Evolutionary conservation across 2,329 filamentous ascomycete species (phyloP).

Genomic region (Nemania sp.): DNA sequence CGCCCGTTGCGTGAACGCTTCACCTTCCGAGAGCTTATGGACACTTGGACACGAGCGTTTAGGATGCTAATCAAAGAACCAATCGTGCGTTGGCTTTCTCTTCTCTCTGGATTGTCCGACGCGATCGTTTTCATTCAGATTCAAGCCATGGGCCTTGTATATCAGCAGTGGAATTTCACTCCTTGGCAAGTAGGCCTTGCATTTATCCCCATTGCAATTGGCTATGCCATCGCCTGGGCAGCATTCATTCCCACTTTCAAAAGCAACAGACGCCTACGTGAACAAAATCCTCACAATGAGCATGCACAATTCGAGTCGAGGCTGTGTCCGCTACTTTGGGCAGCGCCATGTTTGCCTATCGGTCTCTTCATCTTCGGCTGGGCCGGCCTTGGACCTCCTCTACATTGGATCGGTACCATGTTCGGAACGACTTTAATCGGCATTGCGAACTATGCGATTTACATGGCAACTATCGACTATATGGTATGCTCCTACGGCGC

Average conservation of each 20-base stretch:
- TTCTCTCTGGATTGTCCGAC: conserved; percentile 66
- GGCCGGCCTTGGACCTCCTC: conserved; percentile 54
- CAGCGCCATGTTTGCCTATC: conserved; percentile 60
- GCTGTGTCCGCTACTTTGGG: conserved; percentile 61
- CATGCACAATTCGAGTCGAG: conserved; percentile 65
- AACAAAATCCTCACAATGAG: conserved; percentile 51
- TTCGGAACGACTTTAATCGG: conserved; percentile 63
- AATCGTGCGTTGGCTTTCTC: conserved; percentile 63
- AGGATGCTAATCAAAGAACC: conserved; percentile 67
- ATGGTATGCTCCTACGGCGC: conserved; percentile 69
- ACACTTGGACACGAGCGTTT: conserved; percentile 64
- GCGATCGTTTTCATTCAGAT: conserved; percentile 70
- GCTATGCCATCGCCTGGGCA: conserved; percentile 63
- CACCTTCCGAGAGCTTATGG: conserved; percentile 46
- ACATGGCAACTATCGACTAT: conserved; percentile 70
- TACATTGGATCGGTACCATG: conserved; percentile 67
- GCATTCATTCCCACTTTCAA: conserved; percentile 57
- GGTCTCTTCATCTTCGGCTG: conserved; percentile 68
- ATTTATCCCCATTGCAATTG: conserved; percentile 53
- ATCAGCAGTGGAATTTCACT: conserved; percentile 62
- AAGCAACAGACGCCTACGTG: conserved; percentile 49
- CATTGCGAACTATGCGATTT: conserved; percentile 66
- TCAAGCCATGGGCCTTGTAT: conserved; percentile 63
- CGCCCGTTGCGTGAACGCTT: conserved; percentile 45
- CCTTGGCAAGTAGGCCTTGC: conserved; percentile 40